Conservation (phyloP, 805 yeast species). For the Scheffersomyces lignosus region DNA sequence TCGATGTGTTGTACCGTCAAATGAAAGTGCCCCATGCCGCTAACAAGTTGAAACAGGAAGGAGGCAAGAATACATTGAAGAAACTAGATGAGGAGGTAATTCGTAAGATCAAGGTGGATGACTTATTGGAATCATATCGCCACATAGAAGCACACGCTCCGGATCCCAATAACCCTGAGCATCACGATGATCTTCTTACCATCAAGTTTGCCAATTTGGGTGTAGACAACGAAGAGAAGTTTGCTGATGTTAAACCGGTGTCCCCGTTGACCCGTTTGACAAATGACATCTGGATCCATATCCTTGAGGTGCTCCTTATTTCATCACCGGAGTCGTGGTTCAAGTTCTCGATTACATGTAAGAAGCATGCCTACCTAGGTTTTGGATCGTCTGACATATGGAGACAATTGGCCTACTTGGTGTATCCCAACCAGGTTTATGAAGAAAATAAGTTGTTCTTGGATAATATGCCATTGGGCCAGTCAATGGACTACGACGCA, state of each 20-base stretch:
- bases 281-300: conserved; percentile 54
- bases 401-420: conserved; percentile 47
- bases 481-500: conserved; percentile 35
- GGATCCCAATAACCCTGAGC: conserved; percentile 17
- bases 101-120: conserved; percentile 41
- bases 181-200: conserved; percentile 17
- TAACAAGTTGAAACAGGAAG: conserved; percentile 17
- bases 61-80: conserved; percentile 28
- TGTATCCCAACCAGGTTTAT: conserved; percentile 57
- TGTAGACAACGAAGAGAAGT: conserved; percentile 17
- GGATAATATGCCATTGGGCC: conserved; percentile 30
- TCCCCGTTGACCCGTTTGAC: conserved; percentile 44
- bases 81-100: conserved; percentile 38
- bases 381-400: conserved; percentile 51
- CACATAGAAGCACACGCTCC: conserved; percentile 31
- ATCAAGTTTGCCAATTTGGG: conserved; percentile 28
- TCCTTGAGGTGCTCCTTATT: conserved; percentile 48
- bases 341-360: conserved; percentile 58
- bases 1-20: conserved; percentile 68
- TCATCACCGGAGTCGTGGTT: conserved; percentile 66
- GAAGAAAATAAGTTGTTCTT: conserved; percentile 41
- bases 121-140: conserved; percentile 37
- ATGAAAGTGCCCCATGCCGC: conserved; percentile 47
- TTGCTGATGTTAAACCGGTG: conserved; percentile 23
- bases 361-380: conserved; percentile 56